A percentile compares a stretch with the other conserved stretches of the same genome.
Conservation (phyloP, 2,329 filamentous ascomycete genomes). For the Apiospora sp. region DNA sequence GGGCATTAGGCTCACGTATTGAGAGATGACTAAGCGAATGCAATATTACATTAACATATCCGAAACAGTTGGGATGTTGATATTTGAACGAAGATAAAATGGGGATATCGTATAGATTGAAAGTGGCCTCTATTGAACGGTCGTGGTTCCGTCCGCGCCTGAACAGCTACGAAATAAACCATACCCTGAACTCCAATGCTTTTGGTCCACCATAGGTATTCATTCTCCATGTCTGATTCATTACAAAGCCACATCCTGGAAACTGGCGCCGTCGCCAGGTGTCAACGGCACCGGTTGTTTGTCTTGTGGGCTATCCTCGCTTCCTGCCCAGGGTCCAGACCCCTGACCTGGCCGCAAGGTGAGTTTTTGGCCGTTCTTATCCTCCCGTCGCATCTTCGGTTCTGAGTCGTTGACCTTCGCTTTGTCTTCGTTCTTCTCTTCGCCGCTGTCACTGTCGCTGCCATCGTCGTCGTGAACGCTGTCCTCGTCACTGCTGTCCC, state of each 20-base stretch:
- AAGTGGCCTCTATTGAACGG: not conserved
- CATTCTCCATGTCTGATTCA: not conserved
- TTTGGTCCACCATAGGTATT: not conserved
- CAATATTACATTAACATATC: not conserved
- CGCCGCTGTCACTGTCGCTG: slow-evolving; percentile 37
- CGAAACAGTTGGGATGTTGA: not conserved
- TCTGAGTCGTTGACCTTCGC: slow-evolving; percentile 50
- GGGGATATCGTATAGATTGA: not conserved
- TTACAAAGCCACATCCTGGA: slow-evolving; percentile 70
- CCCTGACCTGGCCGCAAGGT: slow-evolving; percentile 52
- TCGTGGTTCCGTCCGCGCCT: not conserved
- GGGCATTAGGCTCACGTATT: not conserved
- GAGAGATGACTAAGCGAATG: not conserved
- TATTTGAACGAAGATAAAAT: not conserved
- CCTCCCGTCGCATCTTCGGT: slow-evolving; percentile 64
- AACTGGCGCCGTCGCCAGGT: slow-evolving; percentile 64
- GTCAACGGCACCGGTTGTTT: slow-evolving; percentile 53
- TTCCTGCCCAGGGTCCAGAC: slow-evolving; percentile 36
- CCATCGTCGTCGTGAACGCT: slow-evolving; percentile 28
- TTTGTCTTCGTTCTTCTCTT: slow-evolving; percentile 43
- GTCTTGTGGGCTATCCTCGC: slow-evolving; percentile 44
- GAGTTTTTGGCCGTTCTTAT: slow-evolving; percentile 62
- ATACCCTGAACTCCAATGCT: slow-evolving; percentile 7
- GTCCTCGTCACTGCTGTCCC: slow-evolving; percentile 31
- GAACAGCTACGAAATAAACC: not conserved